Evolutionary conservation across 768 basidiomycete species (phyloP).

Genomic region (Leccinum boreale): DNA sequence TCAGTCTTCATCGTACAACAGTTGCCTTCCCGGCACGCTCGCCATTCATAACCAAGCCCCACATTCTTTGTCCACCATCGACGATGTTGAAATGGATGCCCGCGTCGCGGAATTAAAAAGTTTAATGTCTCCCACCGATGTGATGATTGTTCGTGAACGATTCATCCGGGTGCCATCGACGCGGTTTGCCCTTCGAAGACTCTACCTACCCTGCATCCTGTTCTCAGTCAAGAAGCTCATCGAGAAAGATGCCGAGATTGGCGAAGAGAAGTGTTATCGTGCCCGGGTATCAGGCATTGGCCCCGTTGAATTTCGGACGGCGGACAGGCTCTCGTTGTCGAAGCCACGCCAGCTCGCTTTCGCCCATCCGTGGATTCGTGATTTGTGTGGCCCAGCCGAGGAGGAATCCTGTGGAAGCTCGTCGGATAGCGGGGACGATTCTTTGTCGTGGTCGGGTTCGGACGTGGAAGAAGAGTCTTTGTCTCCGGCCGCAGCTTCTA

Average conservation of each 20-base stretch:
- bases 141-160: not conserved
- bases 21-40: conserved; percentile 7
- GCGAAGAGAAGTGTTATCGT: not conserved
- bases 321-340: not conserved
- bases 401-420: not conserved
- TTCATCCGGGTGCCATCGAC: not conserved
- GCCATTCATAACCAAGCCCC: not conserved
- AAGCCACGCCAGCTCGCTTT: conserved; percentile 1
- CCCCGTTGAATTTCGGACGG: not conserved
- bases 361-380: conserved; percentile 14
- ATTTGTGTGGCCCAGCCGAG: not conserved
- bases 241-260: not conserved
- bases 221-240: conserved; percentile 3
- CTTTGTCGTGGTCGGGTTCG: not conserved
- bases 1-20: conserved; percentile 10
- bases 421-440: not conserved
- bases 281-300: conserved; percentile 3
- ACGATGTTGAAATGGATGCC: not conserved
- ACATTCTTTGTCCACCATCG: no score
- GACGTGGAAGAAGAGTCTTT: not conserved
- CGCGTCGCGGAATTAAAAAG: not conserved
- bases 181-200: not conserved
- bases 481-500: not conserved
- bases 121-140: not conserved
- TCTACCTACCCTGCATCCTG: conserved; percentile 11